Conservation (phyloP, 2,329 filamentous ascomycete genomes). For the Pseudogymnoascus destructans region DNA sequence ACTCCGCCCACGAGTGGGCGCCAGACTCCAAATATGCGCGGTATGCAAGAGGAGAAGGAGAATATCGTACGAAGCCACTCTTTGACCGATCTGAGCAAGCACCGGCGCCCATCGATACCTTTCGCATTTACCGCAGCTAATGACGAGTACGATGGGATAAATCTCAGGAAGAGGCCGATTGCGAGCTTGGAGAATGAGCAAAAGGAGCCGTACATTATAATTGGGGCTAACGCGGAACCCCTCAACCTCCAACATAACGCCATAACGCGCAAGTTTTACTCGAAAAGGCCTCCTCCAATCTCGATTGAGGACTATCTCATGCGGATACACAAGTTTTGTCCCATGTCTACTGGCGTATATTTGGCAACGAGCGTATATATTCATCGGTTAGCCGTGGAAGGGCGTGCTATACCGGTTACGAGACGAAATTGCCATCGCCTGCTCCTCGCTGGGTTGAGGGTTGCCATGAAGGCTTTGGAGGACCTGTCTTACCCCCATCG, state of each 20-base stretch:
- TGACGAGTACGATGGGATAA: conserved; percentile 42
- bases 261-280: conserved; percentile 87
- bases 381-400: conserved; percentile 63
- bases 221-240: conserved; percentile 58
- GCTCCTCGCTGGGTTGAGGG: conserved; percentile 67
- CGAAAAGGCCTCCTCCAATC: conserved; percentile 73
- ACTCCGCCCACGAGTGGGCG: conserved; percentile 58
- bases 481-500: conserved; percentile 78
- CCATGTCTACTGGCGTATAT: conserved; percentile 88
- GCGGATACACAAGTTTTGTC: conserved; percentile 80
- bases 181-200: conserved; percentile 19
- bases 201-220: conserved; percentile 40
- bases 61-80: conserved; percentile 46
- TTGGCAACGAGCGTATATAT: conserved; percentile 83
- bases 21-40: conserved; percentile 50
- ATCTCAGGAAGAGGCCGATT: conserved; percentile 29
- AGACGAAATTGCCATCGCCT: conserved; percentile 76
- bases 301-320: conserved; percentile 71
- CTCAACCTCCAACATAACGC: conserved; percentile 68
- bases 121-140: conserved; percentile 17
- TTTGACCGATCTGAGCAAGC: conserved; percentile 28
- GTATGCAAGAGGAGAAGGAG: conserved; percentile 49
- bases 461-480: conserved; percentile 92
- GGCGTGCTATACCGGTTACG: conserved; percentile 68
- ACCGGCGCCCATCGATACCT: conserved; percentile 22